Base-by-base conservation (phyloP, 371 early-diverging fungal species). In the Mortierella sp. region DNA sequence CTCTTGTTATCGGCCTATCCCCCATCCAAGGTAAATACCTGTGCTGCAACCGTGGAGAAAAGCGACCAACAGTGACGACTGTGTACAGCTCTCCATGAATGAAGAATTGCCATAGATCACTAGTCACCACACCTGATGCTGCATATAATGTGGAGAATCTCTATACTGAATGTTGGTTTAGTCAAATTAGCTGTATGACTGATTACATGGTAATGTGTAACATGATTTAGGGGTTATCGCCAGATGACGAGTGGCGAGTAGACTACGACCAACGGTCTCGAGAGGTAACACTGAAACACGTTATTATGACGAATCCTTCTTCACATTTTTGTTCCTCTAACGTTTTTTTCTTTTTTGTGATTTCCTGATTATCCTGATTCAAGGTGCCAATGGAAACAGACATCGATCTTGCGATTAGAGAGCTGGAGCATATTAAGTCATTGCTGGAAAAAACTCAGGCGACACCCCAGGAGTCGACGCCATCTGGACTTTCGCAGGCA, bases 231-330 rank as follows among this genome's bases (percentile, higher is more conserved):
- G 74, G 77, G 47, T 55, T 71, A 15, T 66, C 84, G 28, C 48
- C 65, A 1, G 64, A 70, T n/a, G 64, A 67, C 60, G 74, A 75
- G 33, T 74, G 76, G 69, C 36, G 55, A 11, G 74, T 88, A n/a
- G 86, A 88, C 63, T 88, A 86, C 62, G 89, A 88, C 61, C 61
- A 65, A 24, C 81, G 89, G 21, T 65, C 82, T 9, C 81, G 87
- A 53, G 83, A 86, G 74, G 88, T 87, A 84, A 40, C 9, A 45
- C 2, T 4, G 33, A 36, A 43, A 40, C 24, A 9, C 43, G 41
- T 40, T 15, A 40, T 40, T 24, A 16, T 47, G 21, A 52, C 36
- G 16, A 22, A 28, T 40, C 2, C 7, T 40, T 32, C 11, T 22
- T 22, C 10, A 33, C 41, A 40, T 47, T 52, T 43, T 43, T 41